Percentiles rank a stretch among this genome's conserved stretches.
Conservation (phyloP, 2,329 filamentous ascomycete species). For the Diaporthe australafricana region DNA sequence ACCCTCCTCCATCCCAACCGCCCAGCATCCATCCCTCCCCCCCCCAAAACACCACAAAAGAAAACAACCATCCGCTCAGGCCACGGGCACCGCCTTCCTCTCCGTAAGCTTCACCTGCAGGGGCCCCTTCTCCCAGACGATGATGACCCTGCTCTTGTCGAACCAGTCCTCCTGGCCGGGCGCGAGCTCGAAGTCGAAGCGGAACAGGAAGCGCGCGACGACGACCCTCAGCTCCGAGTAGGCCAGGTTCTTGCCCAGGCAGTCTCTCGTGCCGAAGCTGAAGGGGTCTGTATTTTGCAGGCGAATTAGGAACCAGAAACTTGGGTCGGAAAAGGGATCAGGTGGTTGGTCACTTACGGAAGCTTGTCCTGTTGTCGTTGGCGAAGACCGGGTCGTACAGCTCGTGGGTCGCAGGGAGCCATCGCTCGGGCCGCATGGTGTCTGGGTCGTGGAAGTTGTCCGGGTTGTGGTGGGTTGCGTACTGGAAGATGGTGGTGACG, state of each 20-base stretch:
- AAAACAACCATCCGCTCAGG: neutral
- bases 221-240: constrained; percentile 50
- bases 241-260: constrained; percentile 44
- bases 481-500: constrained; percentile 26
- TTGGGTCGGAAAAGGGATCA: no score
- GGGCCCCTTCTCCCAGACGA: constrained; percentile 26
- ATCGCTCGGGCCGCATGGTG: constrained; percentile 36
- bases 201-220: constrained; percentile 48
- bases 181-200: constrained; percentile 47
- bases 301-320: neutral
- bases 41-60: no score
- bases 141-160: neutral
- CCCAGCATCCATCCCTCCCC: no score
- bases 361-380: constrained; percentile 36
- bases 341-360: constrained; percentile 5
- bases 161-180: constrained; percentile 21
- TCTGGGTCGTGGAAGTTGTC: constrained; percentile 35
- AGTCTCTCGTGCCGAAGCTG: constrained; percentile 39
- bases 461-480: constrained; percentile 34
- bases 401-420: constrained; percentile 36
- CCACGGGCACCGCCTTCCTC: neutral
- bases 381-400: constrained; percentile 33
- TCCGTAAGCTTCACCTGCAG: constrained; percentile 4
- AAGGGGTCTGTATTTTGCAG: constrained; percentile 33
- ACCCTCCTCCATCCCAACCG: no score